Percentiles rank a stretch among this genome's conserved stretches.
phyloP scores from a whole-genome alignment of 805 yeast species.

The Candida sphagnicola region DNA sequence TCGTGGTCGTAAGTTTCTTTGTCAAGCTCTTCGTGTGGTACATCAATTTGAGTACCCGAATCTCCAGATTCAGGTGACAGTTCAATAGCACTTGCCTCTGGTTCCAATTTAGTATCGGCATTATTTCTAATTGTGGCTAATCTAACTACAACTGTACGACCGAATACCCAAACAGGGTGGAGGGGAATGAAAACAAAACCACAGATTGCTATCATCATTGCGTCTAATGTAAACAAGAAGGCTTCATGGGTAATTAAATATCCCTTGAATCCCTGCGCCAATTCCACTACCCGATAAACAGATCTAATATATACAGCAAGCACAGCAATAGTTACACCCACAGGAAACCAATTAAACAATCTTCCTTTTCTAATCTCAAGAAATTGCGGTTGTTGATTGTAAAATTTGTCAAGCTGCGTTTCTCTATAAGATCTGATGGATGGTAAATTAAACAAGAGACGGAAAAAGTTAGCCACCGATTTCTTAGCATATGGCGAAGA shows the following conservation, averaged over 20 bases:
- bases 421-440: constrained; percentile 15
- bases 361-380: constrained; percentile 17
- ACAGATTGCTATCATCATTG: constrained; percentile 28
- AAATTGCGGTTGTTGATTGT: constrained; percentile 21
- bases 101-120: constrained; percentile 7
- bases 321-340: constrained; percentile 29
- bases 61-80: background rate
- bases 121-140: constrained; percentile 10
- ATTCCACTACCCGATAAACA: constrained; percentile 36
- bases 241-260: constrained; percentile 33
- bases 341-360: constrained; percentile 23
- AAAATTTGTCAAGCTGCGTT: constrained; percentile 21
- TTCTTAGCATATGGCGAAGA: constrained; percentile 9
- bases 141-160: constrained; percentile 29
- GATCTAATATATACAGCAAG: constrained; percentile 28
- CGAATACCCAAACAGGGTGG: constrained; percentile 33
- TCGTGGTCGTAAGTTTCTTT: background rate
- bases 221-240: constrained; percentile 33
- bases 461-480: constrained; percentile 18
- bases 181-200: constrained; percentile 29
- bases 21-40: background rate
- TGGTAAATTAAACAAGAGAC: constrained; percentile 20
- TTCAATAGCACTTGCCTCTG: too few relatives aligned
- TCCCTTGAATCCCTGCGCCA: constrained; percentile 33
- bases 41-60: background rate